These are phyloP conservation scores for Ganoderma lingzhi DNA, from an alignment of 1,284 basidiomycete species.

Conservation along the genomic window DNA sequence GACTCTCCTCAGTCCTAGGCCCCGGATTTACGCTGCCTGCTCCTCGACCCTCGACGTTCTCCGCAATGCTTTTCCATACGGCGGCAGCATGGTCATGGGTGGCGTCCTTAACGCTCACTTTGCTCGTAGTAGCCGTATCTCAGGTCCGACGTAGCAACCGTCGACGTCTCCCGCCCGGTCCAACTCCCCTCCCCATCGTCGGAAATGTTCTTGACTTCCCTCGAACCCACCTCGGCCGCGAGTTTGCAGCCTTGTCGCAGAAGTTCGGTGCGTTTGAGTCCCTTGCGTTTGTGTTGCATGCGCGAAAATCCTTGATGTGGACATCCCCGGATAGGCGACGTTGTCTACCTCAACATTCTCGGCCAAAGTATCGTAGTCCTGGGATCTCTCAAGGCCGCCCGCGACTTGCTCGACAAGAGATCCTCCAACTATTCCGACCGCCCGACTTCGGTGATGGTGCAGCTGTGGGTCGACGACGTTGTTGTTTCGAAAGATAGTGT, in stretches of 20 bases:
- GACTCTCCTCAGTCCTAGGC: no score
- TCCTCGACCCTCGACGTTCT: no score
- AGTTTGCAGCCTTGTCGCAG: not conserved
- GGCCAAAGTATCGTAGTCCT: conserved; percentile 69
- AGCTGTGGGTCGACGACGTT: conserved; percentile 13
- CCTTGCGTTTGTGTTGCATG: not conserved
- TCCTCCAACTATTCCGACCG: conserved; percentile 74
- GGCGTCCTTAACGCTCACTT: no score
- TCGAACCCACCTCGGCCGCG: conserved; percentile 11
- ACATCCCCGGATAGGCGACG: conserved; percentile 53
- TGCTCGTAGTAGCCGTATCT: no score
- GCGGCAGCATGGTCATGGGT: no score
- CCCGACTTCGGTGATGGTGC: conserved; percentile 44
- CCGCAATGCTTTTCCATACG: no score
- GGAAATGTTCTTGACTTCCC: conserved; percentile 15
- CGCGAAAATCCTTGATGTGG: not conserved
- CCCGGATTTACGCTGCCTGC: no score
- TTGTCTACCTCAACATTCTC: conserved; percentile 63
- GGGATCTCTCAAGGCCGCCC: conserved; percentile 59
- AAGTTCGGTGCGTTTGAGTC: not conserved
- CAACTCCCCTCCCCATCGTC: conserved; percentile 1
- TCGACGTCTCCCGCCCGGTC: conserved; percentile 11
- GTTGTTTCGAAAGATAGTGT: not conserved
- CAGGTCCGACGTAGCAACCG: not conserved
- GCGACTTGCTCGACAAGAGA: conserved; percentile 72